Base-by-base conservation (phyloP, 257 asterid genomes). In the Penstemon barbatus region DNA sequence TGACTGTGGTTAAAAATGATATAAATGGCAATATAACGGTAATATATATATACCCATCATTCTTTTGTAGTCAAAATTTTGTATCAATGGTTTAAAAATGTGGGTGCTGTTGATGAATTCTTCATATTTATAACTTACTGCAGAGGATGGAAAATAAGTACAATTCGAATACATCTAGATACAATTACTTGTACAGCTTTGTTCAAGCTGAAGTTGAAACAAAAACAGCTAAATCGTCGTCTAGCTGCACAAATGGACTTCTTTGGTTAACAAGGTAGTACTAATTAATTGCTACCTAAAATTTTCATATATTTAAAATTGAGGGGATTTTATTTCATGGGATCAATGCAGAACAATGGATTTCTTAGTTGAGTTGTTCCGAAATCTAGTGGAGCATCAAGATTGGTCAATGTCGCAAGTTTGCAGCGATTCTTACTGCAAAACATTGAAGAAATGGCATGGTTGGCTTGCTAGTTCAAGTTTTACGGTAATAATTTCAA, bases 121-220 rank as follows among this genome's bases (percentile, higher is more conserved):
- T 42, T 45, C 12, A 46, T 41, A 58, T 13, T 48, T 19, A 52
- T 68, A 50, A 68, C 25, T 42, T 25, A 25, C 33, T 71, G 75
- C 80, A 89, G 96, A 91, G 96, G 80, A 78, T 91, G 86, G 96
- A 85, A 71, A 70, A 79, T 8, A 89, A 87, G 81, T 89, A 85
- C 75, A 55, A 77, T 13, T 83, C 91, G 38, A 91, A 91, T 41
- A 70, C 93, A 38, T 40, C 91, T 3, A 85, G 89, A 76, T 91
- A 79, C 86, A 89, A 84, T 76, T 87, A 91, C 82, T 73, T 91
- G 68, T 89, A 82, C 87, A 87, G 83, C 79, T 74, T 89, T 49
- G 94, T 91, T 38, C 96, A 91, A 77, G 87, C 91, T 65, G 98
- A 91, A 84, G 93, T 89, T 40, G 98, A 91, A 76, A 84, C 89